A percentile compares a stretch with the other conserved stretches of the same genome.
Conservation (phyloP, 176 grass and related monocot genomes). For the Echinochloa phyllopogon region DNA sequence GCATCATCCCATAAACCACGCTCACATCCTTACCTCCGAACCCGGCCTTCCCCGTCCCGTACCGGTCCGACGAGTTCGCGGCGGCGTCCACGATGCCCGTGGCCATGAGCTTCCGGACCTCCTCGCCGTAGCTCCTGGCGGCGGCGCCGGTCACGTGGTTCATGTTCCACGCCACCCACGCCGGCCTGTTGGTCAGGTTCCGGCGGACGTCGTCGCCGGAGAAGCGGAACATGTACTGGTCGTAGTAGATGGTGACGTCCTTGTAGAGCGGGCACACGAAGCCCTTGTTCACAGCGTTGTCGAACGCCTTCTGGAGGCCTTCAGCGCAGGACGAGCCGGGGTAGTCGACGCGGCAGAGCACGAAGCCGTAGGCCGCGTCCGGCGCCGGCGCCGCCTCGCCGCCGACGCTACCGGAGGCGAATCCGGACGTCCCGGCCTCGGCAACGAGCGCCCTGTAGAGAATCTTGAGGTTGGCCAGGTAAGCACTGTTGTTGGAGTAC, state of each 20-base stretch:
- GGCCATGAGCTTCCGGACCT: not conserved
- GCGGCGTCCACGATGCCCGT: not conserved
- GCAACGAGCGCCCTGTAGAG: constrained; percentile 30
- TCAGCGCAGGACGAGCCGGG: not conserved
- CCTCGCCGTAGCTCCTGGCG: not conserved
- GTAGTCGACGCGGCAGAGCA: constrained; percentile 45
- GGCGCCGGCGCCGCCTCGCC: too few relatives aligned
- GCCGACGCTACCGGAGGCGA: not conserved
- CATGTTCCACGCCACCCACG: not conserved
- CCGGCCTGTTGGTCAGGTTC: not conserved
- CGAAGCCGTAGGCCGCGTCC: constrained; percentile 11
- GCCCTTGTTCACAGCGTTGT: not conserved
- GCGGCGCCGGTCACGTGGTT: not conserved
- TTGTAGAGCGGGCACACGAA: constrained; percentile 3
- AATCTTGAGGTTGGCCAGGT: constrained; percentile 34
- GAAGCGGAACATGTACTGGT: constrained; percentile 44
- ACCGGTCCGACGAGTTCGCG: not conserved
- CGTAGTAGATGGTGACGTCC: constrained; percentile 37
- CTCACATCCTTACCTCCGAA: not conserved
- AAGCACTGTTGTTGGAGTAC: not conserved
- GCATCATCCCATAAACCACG: constrained; percentile 18
- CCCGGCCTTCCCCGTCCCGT: constrained; percentile 30
- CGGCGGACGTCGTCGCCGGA: constrained; percentile 24
- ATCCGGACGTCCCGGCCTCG: not conserved
- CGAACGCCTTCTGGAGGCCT: constrained; percentile 10